phyloP scores from a whole-genome alignment of 352 stramenopile species.

The Globisporangium rhizosaccharum region DNA sequence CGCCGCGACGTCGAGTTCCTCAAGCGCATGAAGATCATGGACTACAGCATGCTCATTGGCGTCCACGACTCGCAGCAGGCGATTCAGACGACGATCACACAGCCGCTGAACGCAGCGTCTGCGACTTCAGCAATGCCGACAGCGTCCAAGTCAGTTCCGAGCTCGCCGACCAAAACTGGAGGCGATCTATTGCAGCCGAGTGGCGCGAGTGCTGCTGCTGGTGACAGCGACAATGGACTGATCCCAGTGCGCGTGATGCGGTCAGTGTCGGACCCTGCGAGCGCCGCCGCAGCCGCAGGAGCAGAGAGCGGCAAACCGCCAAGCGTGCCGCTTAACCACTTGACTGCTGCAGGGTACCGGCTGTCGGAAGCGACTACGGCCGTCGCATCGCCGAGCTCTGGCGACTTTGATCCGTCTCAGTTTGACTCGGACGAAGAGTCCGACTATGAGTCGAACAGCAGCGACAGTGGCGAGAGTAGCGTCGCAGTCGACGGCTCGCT shows the following conservation, averaged over 20 bases:
- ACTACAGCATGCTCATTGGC: slow-evolving; percentile 91
- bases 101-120: slow-evolving; percentile 17
- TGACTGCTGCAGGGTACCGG: neutral
- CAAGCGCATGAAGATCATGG: slow-evolving; percentile 92
- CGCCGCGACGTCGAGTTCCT: slow-evolving; percentile 89
- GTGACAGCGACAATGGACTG: neutral
- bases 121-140: neutral
- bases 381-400: slow-evolving; percentile 6
- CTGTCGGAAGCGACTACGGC: slow-evolving; percentile 11
- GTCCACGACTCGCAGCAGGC: slow-evolving; percentile 79
- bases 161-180: slow-evolving; percentile 22
- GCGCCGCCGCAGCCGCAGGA: neutral
- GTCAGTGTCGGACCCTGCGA: slow-evolving; percentile 23
- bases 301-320: neutral
- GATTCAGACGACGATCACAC: slow-evolving; percentile 49
- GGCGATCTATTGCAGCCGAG: neutral
- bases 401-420: slow-evolving; percentile 31
- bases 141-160: slow-evolving; percentile 35
- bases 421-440: slow-evolving; percentile 17
- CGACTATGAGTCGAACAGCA: slow-evolving; percentile 35
- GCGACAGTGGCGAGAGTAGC: slow-evolving; percentile 21
- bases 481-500: slow-evolving; percentile 14
- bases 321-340: slow-evolving; percentile 4
- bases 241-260: slow-evolving; percentile 20
- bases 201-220: neutral